phyloP scores from a whole-genome alignment of 169 alveolate species.

The Amoebophrya sp. region DNA sequence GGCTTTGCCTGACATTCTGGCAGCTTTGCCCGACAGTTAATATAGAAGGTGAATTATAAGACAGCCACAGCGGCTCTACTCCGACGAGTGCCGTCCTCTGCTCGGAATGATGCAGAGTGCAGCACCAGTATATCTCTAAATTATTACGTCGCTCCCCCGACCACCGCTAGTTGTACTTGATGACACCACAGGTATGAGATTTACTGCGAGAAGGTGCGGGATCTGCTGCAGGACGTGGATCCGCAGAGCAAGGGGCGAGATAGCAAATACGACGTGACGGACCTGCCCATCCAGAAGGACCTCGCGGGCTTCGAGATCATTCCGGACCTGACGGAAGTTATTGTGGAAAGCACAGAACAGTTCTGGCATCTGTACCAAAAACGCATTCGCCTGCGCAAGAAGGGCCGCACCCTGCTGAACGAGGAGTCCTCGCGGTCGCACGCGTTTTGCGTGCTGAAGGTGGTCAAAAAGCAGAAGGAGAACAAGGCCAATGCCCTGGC shows the following conservation, averaged over 20 bases:
- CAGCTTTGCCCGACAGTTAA: too few species aligned
- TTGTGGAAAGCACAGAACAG: not conserved
- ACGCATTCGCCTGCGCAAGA: not conserved
- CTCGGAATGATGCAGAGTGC: too few species aligned
- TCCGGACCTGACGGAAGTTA: not conserved
- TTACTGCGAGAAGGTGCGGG: not conserved
- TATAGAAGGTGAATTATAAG: too few species aligned
- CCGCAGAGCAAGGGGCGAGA: not conserved
- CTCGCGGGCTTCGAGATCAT: not conserved
- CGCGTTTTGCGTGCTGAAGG: slow-evolving; percentile 8
- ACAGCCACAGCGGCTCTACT: too few species aligned
- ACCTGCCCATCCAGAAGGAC: slow-evolving; percentile 21
- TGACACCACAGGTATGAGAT: not conserved
- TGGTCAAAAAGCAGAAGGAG: not conserved
- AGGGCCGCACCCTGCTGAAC: slow-evolving; percentile 22
- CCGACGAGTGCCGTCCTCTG: too few species aligned
- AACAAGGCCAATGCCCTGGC: not conserved
- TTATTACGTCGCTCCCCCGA: too few species aligned
- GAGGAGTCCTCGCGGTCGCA: not conserved
- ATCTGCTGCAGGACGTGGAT: not conserved
- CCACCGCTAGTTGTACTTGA: too few species aligned
- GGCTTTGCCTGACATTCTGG: too few species aligned
- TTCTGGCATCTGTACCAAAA: not conserved
- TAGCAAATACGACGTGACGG: not conserved
- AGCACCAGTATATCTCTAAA: too few species aligned